Base-by-base conservation (phyloP, 2,329 filamentous ascomycete species). In the Didymella arachidicola region DNA sequence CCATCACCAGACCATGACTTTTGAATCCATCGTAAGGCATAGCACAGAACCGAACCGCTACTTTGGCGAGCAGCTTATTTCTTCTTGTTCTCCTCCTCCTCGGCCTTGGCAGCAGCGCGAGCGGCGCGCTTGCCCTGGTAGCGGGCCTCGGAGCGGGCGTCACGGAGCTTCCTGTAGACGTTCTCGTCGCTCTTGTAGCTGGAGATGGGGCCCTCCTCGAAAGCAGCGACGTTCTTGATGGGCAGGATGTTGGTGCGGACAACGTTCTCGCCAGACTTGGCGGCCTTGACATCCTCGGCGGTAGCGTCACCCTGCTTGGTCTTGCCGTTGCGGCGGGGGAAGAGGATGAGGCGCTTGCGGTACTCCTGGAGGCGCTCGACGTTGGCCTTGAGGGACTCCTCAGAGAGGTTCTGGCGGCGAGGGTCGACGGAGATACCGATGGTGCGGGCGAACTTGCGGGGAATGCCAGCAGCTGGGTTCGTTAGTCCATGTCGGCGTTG, bases 341-440 rank as follows among this genome's bases (percentile, higher is more conserved):
- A 97, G 80, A 99, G 88, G 81, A 99, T 97, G 78, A 99, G 86
- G 79, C 93, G 92, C 79, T 90, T 88, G 86, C 90, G 91, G 93
- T 97, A 99, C 80, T 92, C 92, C 88, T 97, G 93, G 79, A 99
- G 92, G 79, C 95, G 95, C 82, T 91, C 91, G 76, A 99, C 94
- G 84, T 99, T 99, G 86, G 87, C 86, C 81, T 92, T 87, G 76
- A 98, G 89, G 71, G 90, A 91, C 88, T 98, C 95, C 86, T 96
- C 92, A 79, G 90, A 95, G 78, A 96, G 90, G 88, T 98, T 99
- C 85, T 92, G 89, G 82, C 95, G 94, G 85, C 95, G 94, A 45
- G 88, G 86, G 83, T 99, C 95, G 84, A 99, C 94, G 72, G 92
- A 82, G 83, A 99, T 98, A 82, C 95, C 95, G 84, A 99, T 91